phyloP scores from a whole-genome alignment of 441 rosid genomes.

The Euphorbia corollata region DNA sequence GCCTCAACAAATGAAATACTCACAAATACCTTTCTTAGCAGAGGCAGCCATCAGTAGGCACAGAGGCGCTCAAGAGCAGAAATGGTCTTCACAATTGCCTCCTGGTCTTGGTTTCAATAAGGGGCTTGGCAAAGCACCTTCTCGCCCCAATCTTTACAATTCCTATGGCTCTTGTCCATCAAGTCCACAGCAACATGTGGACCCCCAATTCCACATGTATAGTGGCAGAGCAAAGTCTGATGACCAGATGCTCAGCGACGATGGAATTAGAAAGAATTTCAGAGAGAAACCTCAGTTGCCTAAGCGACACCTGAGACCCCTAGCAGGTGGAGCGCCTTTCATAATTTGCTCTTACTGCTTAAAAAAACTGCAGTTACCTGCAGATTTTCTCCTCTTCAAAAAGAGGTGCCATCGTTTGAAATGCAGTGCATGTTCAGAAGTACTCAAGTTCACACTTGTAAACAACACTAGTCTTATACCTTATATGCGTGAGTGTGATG shows the following conservation, averaged over 20 bases:
- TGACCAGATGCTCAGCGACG: slow-evolving; percentile 40
- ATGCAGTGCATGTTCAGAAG: slow-evolving; percentile 68
- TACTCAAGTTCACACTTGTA: slow-evolving; percentile 51
- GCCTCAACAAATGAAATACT: slow-evolving; percentile 30
- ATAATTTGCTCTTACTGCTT: slow-evolving; percentile 55
- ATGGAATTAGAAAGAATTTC: slow-evolving; percentile 30
- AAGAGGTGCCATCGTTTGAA: slow-evolving; percentile 51
- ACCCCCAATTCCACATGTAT: slow-evolving; percentile 32
- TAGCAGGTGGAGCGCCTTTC: slow-evolving; percentile 80
- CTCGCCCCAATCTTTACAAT: slow-evolving; percentile 28
- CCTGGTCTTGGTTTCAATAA: slow-evolving; percentile 23
- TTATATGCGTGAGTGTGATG: slow-evolving; percentile 38
- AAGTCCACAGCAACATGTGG: slow-evolving; percentile 53
- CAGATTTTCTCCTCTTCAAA: slow-evolving; percentile 50
- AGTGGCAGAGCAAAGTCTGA: slow-evolving; percentile 41
- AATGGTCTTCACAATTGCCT: slow-evolving; percentile 34
- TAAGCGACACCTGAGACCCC: slow-evolving; percentile 56
- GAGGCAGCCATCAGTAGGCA: slow-evolving; percentile 32
- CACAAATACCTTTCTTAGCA: slow-evolving; percentile 38
- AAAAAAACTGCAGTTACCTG: slow-evolving; percentile 60
- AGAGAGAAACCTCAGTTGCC: slow-evolving; percentile 45
- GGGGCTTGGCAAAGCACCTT: slow-evolving; percentile 23
- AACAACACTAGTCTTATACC: slow-evolving; percentile 43
- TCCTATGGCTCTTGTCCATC: slow-evolving; percentile 42
- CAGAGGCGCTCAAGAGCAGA: slow-evolving; percentile 26